phyloP scores from a whole-genome alignment of 108 stramenopile genomes.

The Thalassiosira profunda region DNA sequence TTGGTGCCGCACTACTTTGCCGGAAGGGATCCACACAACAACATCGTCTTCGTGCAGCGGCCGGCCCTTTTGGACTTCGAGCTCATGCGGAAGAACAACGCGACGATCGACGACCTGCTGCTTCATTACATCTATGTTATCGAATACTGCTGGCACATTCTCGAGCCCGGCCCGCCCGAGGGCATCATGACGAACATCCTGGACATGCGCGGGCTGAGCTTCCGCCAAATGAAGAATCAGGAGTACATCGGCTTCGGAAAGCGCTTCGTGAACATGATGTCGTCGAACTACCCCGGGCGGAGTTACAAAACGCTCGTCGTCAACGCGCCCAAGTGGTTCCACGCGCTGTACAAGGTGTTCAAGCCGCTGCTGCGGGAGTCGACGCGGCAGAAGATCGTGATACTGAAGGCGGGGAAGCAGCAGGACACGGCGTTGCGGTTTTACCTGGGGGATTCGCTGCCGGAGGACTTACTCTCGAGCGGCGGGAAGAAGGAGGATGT shows the following conservation, averaged over 20 bases:
- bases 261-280: slow-evolving; percentile 70
- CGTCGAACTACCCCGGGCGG: slow-evolving; percentile 75
- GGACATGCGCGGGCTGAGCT: slow-evolving; percentile 67
- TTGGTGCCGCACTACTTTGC: slow-evolving; percentile 69
- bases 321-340: slow-evolving; percentile 85
- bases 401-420: slow-evolving; percentile 50
- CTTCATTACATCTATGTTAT: slow-evolving; percentile 76
- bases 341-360: slow-evolving; percentile 62
- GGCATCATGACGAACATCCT: slow-evolving; percentile 78
- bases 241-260: slow-evolving; percentile 66
- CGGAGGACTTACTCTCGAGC: slow-evolving; percentile 39
- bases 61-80: slow-evolving; percentile 60
- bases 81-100: slow-evolving; percentile 49
- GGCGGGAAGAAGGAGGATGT: background rate
- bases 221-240: slow-evolving; percentile 53
- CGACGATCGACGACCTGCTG: slow-evolving; percentile 66
- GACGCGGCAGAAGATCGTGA: slow-evolving; percentile 76
- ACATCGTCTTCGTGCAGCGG: slow-evolving; percentile 66
- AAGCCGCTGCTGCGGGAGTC: slow-evolving; percentile 75
- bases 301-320: slow-evolving; percentile 72
- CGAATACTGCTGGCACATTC: slow-evolving; percentile 84
- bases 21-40: slow-evolving; percentile 62
- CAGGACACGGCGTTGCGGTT: slow-evolving; percentile 62
- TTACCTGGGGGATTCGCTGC: slow-evolving; percentile 55
- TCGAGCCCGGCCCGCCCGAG: slow-evolving; percentile 63